Evolutionary conservation across 2,329 filamentous ascomycete species (phyloP).

Genomic region (Fonsecaea pedrosoi): DNA sequence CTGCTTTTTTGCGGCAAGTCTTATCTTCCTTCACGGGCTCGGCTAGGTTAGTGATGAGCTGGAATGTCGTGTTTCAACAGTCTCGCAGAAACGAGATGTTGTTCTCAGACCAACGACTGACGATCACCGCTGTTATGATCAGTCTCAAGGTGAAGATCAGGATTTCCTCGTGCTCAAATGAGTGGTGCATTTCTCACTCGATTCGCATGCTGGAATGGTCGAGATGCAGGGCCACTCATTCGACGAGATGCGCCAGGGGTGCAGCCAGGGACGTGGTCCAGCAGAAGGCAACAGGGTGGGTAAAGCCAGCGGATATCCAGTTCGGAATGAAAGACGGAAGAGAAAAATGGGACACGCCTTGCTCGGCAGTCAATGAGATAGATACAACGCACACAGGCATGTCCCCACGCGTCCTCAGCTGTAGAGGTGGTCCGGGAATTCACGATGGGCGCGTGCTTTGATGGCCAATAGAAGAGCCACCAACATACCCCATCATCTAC

Average conservation of each 20-base stretch:
- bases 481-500: slow-evolving; percentile 7
- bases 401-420: slow-evolving; percentile 10
- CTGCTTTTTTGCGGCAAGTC: not conserved
- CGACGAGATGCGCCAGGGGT: slow-evolving; percentile 5
- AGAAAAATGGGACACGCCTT: not conserved
- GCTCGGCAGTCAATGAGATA: slow-evolving; percentile 7
- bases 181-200: slow-evolving; percentile 22
- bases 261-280: slow-evolving; percentile 5
- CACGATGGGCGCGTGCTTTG: slow-evolving; percentile 13
- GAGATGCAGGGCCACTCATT: slow-evolving; percentile 24
- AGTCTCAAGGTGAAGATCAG: slow-evolving; percentile 1
- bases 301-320: slow-evolving; percentile 11
- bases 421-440: slow-evolving; percentile 12
- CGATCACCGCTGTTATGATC: slow-evolving; percentile 10
- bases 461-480: slow-evolving; percentile 10
- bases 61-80: not conserved
- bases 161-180: slow-evolving; percentile 28
- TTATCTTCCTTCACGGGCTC: not conserved
- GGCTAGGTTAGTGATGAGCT: not conserved
- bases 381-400: slow-evolving; percentile 1
- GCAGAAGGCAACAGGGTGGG: slow-evolving; percentile 4
- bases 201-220: slow-evolving; percentile 13
- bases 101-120: not conserved
- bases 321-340: slow-evolving; percentile 6
- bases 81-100: not conserved